Conservation (phyloP, 257 asterid species). For the Penstemon eatonii region DNA sequence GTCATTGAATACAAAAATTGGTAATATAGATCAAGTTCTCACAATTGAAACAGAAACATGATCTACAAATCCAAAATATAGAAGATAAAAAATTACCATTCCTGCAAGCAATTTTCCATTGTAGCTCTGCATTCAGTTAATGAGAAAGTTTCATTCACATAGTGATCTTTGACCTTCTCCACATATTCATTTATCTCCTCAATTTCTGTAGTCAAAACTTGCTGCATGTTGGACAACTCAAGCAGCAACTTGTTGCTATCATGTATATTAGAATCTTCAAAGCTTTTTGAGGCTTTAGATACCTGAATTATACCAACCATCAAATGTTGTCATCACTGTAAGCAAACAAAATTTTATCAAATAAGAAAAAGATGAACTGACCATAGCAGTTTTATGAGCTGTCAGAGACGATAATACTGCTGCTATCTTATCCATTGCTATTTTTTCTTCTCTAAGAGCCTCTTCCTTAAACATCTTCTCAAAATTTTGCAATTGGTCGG, state of each 20-base stretch:
- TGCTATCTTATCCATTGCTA: slow-evolving; percentile 63
- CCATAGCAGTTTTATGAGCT: slow-evolving; percentile 54
- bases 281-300: slow-evolving; percentile 55
- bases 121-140: slow-evolving; percentile 47
- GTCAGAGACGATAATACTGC: slow-evolving; percentile 61
- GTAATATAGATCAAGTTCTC: neutral
- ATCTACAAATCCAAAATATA: slow-evolving; percentile 6
- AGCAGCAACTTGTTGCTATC: slow-evolving; percentile 52
- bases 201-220: slow-evolving; percentile 49
- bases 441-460: slow-evolving; percentile 59
- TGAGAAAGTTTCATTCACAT: slow-evolving; percentile 50
- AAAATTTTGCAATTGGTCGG: slow-evolving; percentile 49
- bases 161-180: slow-evolving; percentile 51
- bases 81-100: slow-evolving; percentile 46
- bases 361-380: slow-evolving; percentile 32
- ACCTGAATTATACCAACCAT: slow-evolving; percentile 47
- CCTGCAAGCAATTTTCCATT: slow-evolving; percentile 61
- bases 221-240: slow-evolving; percentile 57
- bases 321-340: neutral
- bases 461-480: slow-evolving; percentile 78
- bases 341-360: neutral
- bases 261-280: slow-evolving; percentile 51
- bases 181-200: slow-evolving; percentile 47
- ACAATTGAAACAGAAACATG: neutral
- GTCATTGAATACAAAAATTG: too few relatives aligned